Conservation (phyloP, 2,329 filamentous ascomycete species). For the Apiospora phragmitis region DNA sequence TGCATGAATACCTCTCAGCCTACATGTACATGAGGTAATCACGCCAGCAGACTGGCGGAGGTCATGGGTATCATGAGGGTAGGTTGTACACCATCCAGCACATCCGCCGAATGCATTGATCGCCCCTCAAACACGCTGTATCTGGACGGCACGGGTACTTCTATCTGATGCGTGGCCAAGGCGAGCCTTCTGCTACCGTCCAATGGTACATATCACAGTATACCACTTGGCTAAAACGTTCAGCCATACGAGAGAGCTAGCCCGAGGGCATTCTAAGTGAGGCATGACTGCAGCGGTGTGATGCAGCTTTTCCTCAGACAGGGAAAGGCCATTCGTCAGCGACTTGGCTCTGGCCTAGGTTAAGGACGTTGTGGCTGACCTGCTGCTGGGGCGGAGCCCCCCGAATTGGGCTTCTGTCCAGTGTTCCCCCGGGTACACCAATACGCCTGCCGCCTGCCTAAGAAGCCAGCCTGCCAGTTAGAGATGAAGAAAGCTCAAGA, state of each 20-base stretch:
- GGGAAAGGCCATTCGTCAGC: background rate
- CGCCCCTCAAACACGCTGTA: background rate
- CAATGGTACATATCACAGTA: background rate
- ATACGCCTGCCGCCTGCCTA: background rate
- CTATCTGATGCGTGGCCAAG: background rate
- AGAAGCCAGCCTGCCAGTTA: background rate
- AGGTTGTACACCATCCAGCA: background rate
- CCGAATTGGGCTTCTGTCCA: background rate
- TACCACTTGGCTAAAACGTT: background rate
- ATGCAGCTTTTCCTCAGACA: background rate
- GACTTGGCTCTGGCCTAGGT: background rate
- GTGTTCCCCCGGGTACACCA: background rate
- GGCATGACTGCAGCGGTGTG: conserved; percentile 2
- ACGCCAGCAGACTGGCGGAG: background rate
- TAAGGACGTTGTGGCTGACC: background rate
- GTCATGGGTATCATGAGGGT: background rate
- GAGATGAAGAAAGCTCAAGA: background rate
- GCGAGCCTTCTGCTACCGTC: background rate
- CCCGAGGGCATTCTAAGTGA: background rate
- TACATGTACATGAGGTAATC: background rate
- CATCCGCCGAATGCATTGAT: background rate
- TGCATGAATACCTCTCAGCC: background rate
- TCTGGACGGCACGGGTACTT: background rate
- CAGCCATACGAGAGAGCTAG: background rate
- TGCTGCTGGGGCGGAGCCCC: background rate